phyloP scores from a whole-genome alignment of 2,329 filamentous ascomycete species.

The Pseudocercospora macadamiae region DNA sequence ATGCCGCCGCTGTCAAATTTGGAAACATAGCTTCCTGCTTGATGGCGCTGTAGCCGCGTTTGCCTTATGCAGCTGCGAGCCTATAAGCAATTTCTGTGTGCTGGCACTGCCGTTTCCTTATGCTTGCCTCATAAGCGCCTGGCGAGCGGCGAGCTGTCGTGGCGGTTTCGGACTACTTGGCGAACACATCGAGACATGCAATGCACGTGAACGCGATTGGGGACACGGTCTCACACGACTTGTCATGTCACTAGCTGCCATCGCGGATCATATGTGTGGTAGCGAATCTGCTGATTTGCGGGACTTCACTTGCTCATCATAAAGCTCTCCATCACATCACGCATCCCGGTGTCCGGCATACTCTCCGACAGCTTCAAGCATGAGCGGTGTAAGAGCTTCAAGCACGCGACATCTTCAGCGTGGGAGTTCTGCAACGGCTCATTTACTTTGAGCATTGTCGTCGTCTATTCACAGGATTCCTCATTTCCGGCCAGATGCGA shows the following conservation, averaged over 20 bases:
- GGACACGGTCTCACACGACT: neutral
- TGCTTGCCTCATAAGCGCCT: neutral
- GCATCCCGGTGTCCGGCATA: neutral
- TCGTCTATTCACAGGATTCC: neutral
- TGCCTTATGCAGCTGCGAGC: neutral
- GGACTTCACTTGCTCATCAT: neutral
- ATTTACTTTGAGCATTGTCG: neutral
- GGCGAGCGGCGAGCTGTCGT: neutral
- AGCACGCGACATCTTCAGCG: neutral
- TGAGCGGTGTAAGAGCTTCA: neutral
- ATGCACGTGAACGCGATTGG: neutral
- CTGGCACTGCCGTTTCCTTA: conserved; percentile 3
- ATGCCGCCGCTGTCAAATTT: neutral
- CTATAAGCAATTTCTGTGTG: neutral
- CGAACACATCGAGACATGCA: neutral
- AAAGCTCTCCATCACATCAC: neutral
- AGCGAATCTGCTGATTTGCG: neutral
- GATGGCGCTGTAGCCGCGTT: neutral
- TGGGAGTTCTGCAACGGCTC: neutral
- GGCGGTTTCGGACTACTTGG: neutral
- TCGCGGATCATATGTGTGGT: neutral
- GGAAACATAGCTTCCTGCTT: neutral
- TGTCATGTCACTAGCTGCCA: conserved; percentile 3
- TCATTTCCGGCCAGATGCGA: neutral
- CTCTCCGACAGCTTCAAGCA: neutral